Conservation (phyloP, 2,329 filamentous ascomycete genomes). For the Curvularia eragrostidis region DNA sequence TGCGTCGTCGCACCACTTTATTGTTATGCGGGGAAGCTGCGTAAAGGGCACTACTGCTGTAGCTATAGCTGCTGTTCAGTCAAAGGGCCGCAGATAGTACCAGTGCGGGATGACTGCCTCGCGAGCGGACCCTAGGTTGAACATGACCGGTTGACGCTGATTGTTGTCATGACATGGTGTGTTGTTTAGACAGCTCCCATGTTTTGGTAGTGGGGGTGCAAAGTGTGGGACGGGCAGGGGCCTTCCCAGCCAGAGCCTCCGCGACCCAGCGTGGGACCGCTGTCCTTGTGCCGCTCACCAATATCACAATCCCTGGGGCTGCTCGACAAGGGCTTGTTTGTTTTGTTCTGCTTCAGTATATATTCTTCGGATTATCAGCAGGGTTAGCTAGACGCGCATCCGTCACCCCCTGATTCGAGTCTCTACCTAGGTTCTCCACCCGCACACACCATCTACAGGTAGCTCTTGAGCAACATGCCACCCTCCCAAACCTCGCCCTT, state of each 20-base stretch:
- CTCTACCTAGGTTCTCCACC: neutral
- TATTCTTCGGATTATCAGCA: constrained; percentile 5
- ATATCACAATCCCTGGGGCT: constrained; percentile 1
- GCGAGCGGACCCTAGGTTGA: constrained; percentile 14
- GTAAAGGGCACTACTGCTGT: constrained; percentile 7
- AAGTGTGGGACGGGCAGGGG: constrained; percentile 23
- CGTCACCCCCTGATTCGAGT: neutral
- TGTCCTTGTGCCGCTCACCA: constrained; percentile 4
- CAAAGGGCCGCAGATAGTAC: constrained; percentile 22
- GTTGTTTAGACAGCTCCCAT: constrained; percentile 24
- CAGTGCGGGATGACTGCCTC: constrained; percentile 18
- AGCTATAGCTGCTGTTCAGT: constrained; percentile 17
- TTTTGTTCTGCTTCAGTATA: constrained; percentile 2
- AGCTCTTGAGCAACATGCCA: constrained; percentile 62
- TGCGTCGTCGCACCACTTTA: constrained; percentile 13
- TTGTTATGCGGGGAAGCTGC: constrained; percentile 34
- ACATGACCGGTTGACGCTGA: constrained; percentile 25
- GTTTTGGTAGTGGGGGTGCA: constrained; percentile 25
- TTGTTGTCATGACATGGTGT: constrained; percentile 32
- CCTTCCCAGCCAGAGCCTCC: constrained; percentile 11
- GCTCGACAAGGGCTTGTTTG: neutral
- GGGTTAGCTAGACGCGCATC: neutral
- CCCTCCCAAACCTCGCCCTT: constrained; percentile 74
- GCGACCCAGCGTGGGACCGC: constrained; percentile 2
- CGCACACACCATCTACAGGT: constrained; percentile 29